phyloP scores from a whole-genome alignment of 139 green algal genomes.

The Chlamydomonas incerta region DNA sequence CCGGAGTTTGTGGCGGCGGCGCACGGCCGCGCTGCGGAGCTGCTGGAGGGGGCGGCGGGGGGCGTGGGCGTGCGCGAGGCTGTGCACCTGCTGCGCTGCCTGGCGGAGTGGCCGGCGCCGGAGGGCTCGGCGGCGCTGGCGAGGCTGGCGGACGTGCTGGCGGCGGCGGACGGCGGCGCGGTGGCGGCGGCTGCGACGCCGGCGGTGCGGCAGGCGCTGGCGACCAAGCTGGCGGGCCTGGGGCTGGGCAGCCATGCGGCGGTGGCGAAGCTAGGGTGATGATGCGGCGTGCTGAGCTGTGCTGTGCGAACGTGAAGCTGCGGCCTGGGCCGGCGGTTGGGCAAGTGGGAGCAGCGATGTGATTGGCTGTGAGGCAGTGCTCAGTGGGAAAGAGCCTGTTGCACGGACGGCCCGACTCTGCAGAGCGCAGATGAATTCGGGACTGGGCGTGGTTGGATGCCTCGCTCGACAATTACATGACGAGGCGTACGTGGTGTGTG shows the following conservation, averaged over 20 bases:
- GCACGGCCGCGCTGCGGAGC: background rate
- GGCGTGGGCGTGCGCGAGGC: background rate
- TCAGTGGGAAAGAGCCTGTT: no score
- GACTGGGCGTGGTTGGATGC: no score
- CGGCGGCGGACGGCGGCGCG: background rate
- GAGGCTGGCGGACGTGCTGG: background rate
- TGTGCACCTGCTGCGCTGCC: background rate
- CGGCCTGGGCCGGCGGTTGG: no score
- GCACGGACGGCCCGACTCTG: no score
- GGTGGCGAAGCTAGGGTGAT: background rate
- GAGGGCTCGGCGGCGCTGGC: background rate
- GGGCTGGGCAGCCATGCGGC: background rate
- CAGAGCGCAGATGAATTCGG: no score
- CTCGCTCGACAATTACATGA: no score
- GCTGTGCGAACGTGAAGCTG: no score
- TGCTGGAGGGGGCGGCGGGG: background rate
- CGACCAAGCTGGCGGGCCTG: background rate
- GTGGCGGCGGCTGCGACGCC: background rate
- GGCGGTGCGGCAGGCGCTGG: background rate
- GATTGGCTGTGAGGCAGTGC: no score
- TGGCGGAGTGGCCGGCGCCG: background rate
- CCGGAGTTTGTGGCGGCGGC: background rate
- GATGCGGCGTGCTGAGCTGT: no score
- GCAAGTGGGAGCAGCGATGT: no score
- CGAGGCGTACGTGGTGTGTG: no score